A percentile compares a stretch with the other conserved stretches of the same genome.
Evolutionary conservation across 768 basidiomycete species (phyloP).

Genomic region (Lentinula raphanica): DNA sequence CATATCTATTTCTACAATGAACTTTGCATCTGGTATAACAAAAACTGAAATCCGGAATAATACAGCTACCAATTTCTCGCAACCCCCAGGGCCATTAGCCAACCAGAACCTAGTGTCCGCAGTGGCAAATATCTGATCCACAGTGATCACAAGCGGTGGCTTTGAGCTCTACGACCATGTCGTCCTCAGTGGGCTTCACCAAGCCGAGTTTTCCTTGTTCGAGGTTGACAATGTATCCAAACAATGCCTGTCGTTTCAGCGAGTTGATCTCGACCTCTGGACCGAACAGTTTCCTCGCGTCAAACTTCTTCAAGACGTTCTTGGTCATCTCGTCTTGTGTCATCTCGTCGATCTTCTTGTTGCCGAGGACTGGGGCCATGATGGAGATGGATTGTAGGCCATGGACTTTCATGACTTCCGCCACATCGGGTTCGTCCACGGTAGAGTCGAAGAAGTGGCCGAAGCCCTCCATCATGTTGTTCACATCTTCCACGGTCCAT

Average conservation of each 20-base stretch:
- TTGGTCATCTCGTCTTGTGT: background rate
- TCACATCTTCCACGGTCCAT: background rate
- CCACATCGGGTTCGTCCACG: background rate
- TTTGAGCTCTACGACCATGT: slow-evolving; percentile 1
- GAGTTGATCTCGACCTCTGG: slow-evolving; percentile 4
- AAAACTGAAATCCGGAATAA: too few species aligned
- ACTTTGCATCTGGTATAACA: too few species aligned
- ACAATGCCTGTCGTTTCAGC: slow-evolving; percentile 1
- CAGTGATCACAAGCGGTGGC: background rate
- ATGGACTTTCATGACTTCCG: background rate
- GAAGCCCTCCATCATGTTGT: slow-evolving; percentile 3
- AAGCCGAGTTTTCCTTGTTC: slow-evolving; percentile 1
- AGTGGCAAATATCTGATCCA: background rate
- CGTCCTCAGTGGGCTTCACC: background rate
- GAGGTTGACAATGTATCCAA: slow-evolving; percentile 5
- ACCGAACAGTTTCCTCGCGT: background rate
- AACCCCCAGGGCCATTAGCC: too few species aligned
- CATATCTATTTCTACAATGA: too few species aligned
- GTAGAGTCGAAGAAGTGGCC: slow-evolving; percentile 1
- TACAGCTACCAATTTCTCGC: too few species aligned
- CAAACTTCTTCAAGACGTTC: background rate
- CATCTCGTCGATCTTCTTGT: background rate
- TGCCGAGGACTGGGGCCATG: background rate
- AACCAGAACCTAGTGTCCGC: background rate
- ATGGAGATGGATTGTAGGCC: background rate